These are phyloP conservation scores for Dichomitus squalens DNA, from an alignment of 1,284 basidiomycete genomes.

Conservation along the genomic window DNA sequence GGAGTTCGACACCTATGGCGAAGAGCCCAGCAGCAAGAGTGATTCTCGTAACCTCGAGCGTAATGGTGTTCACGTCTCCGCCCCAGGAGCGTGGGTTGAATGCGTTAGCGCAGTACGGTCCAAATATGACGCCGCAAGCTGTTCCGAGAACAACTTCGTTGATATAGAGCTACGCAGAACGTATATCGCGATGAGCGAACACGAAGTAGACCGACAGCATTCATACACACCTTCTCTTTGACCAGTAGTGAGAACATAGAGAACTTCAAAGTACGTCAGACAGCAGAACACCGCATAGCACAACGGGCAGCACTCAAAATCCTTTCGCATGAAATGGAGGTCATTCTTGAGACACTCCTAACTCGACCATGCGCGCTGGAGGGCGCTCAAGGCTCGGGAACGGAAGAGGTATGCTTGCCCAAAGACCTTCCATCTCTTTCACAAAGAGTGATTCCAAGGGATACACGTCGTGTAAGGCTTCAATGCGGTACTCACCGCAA, in stretches of 20 bases:
- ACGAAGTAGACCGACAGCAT: neutral
- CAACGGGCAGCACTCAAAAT: too few relatives aligned
- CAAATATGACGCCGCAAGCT: constrained; percentile 71
- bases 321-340: too few relatives aligned
- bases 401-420: too few relatives aligned
- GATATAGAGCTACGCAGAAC: constrained; percentile 68
- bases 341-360: too few relatives aligned
- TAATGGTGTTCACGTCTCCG: constrained; percentile 58
- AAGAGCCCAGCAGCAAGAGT: constrained; percentile 74
- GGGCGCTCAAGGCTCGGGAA: too few relatives aligned
- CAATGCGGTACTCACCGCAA: constrained; percentile 54
- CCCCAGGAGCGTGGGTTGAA: constrained; percentile 87
- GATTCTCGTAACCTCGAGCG: constrained; percentile 78
- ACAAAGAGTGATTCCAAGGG: too few relatives aligned
- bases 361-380: too few relatives aligned
- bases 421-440: neutral
- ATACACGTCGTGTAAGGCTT: too few relatives aligned
- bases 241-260: constrained; percentile 81
- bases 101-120: constrained; percentile 76
- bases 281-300: too few relatives aligned
- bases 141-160: constrained; percentile 95
- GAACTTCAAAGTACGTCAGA: constrained; percentile 49
- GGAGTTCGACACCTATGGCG: constrained; percentile 75
- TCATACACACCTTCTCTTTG: constrained; percentile 66
- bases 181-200: neutral